phyloP scores from a whole-genome alignment of 1,284 basidiomycete species.

The Ustilago bromivora region DNA sequence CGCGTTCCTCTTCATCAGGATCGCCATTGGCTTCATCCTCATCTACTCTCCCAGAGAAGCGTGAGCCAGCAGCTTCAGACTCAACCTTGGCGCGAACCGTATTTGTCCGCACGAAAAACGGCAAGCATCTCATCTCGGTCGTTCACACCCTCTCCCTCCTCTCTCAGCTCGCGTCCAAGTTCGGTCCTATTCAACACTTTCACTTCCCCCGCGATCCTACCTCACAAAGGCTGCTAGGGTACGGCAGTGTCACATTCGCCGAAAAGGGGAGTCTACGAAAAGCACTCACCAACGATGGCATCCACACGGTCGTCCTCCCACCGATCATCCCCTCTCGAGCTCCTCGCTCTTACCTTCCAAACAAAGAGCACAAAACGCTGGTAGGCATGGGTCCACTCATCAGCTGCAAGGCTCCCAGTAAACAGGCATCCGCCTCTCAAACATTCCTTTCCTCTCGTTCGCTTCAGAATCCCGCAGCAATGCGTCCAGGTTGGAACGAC shows the following conservation, averaged over 20 bases:
- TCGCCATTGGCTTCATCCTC: not conserved
- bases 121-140: slow-evolving; percentile 50
- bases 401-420: slow-evolving; percentile 27
- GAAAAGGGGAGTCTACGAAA: slow-evolving; percentile 32
- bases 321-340: slow-evolving; percentile 39
- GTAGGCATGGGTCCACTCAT: slow-evolving; percentile 28
- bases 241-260: slow-evolving; percentile 45
- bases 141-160: slow-evolving; percentile 45
- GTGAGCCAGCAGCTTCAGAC: slow-evolving; percentile 7
- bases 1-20: no score
- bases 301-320: slow-evolving; percentile 34
- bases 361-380: slow-evolving; percentile 29
- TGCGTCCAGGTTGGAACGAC: slow-evolving; percentile 52
- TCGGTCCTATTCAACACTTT: slow-evolving; percentile 45
- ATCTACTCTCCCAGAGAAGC: not conserved
- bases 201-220: slow-evolving; percentile 47
- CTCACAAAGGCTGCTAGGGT: slow-evolving; percentile 33
- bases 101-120: slow-evolving; percentile 41
- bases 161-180: slow-evolving; percentile 35
- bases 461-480: slow-evolving; percentile 35
- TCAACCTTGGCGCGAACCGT: slow-evolving; percentile 25
- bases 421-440: slow-evolving; percentile 14
- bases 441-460: slow-evolving; percentile 26
- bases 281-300: slow-evolving; percentile 38
- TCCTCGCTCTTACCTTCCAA: slow-evolving; percentile 39